A percentile compares a stretch with the other conserved stretches of the same genome.
phyloP scores from a whole-genome alignment of 2,329 filamentous ascomycete species.

The Venturiaceae sp. region DNA sequence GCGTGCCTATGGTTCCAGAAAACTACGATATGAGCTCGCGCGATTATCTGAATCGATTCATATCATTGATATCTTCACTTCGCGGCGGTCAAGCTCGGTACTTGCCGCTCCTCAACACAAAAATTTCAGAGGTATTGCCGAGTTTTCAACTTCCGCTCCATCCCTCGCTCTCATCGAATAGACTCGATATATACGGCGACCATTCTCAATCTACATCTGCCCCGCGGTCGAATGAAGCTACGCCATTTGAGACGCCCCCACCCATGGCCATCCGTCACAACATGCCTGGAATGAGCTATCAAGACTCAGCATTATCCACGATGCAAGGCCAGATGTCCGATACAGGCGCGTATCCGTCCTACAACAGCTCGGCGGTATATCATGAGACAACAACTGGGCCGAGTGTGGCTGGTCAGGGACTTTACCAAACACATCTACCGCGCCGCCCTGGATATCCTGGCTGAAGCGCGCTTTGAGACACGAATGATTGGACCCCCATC shows the following conservation, averaged over 20 bases:
- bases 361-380: background rate
- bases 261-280: background rate
- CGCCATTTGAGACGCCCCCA: constrained; percentile 1
- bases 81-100: constrained; percentile 71
- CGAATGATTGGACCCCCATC: background rate
- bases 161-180: background rate
- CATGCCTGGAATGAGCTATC: constrained; percentile 1
- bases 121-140: constrained; percentile 23
- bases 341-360: background rate
- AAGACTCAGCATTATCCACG: background rate
- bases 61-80: constrained; percentile 57
- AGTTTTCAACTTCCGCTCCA: constrained; percentile 5
- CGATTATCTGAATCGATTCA: constrained; percentile 60
- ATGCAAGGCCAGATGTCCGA: constrained; percentile 1
- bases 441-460: constrained; percentile 3
- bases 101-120: constrained; percentile 65
- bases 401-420: background rate
- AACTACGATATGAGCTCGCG: constrained; percentile 58
- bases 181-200: constrained; percentile 3
- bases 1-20: constrained; percentile 43
- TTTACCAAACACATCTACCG: constrained; percentile 5
- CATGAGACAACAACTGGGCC: background rate
- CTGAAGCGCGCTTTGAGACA: background rate
- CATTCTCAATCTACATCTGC: background rate
- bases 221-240: background rate